These are phyloP conservation scores for Fonsecaea pedrosoi DNA, from an alignment of 2,329 filamentous ascomycete species.

Conservation along the genomic window DNA sequence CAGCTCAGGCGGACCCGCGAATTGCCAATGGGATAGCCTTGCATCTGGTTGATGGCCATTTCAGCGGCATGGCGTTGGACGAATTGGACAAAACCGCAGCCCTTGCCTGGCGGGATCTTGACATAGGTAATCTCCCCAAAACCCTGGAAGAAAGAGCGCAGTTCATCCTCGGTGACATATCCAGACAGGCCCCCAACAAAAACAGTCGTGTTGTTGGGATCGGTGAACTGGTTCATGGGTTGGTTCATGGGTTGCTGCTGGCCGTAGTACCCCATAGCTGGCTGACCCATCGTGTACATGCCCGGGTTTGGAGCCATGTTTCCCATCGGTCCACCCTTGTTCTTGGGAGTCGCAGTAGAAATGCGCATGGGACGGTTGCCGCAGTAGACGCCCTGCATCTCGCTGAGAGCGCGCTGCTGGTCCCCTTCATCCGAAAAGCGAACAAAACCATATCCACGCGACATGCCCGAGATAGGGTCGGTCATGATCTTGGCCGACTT, in stretches of 20 bases:
- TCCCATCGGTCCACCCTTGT: conserved; percentile 62
- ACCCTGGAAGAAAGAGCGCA: conserved; percentile 99
- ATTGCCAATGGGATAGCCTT: conserved; percentile 98
- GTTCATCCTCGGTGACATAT: conserved; percentile 98
- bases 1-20: conserved; percentile 96
- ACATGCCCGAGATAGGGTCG: conserved; percentile 96
- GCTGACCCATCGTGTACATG: conserved; percentile 68
- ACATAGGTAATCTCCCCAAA: conserved; percentile 99
- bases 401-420: conserved; percentile 90
- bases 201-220: conserved; percentile 99
- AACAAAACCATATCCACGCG: conserved; percentile 96
- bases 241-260: conserved; percentile 76
- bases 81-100: conserved; percentile 98
- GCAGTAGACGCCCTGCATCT: conserved; percentile 99
- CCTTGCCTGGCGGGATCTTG: conserved; percentile 99
- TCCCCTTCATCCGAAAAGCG: conserved; percentile 95
- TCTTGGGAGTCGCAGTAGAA: conserved; percentile 96
- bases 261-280: conserved; percentile 71
- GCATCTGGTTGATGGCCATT: conserved; percentile 99
- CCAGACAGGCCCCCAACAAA: conserved; percentile 97
- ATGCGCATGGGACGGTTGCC: conserved; percentile 99
- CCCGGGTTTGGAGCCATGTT: conserved; percentile 52
- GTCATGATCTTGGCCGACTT: conserved; percentile 99
- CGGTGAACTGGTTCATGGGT: conserved; percentile 99
- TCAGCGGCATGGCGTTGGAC: conserved; percentile 98